phyloP scores from a whole-genome alignment of 768 basidiomycete genomes.

The Termitomyces sp. region DNA sequence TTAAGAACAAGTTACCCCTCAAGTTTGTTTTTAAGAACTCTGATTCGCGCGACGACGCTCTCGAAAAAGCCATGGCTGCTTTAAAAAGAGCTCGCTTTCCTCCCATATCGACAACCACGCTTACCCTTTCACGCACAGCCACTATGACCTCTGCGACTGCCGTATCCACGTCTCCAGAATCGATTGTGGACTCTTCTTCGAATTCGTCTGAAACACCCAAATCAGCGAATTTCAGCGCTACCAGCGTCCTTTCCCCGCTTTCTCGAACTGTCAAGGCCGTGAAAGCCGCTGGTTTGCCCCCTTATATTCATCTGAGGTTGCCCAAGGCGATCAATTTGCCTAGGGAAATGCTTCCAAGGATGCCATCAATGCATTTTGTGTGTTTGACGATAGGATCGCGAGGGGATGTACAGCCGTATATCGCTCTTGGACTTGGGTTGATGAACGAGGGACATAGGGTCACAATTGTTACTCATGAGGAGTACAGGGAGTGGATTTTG shows the following conservation, averaged over 20 bases:
- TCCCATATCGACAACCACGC: slow-evolving; percentile 4
- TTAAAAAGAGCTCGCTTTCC: slow-evolving; percentile 9
- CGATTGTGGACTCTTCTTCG: neutral
- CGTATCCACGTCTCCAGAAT: neutral
- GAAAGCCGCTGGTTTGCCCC: slow-evolving; percentile 22
- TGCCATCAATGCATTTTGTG: slow-evolving; percentile 47
- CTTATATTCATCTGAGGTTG: slow-evolving; percentile 23
- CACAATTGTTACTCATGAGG: slow-evolving; percentile 55
- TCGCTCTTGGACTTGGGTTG: slow-evolving; percentile 48
- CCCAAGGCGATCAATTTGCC: slow-evolving; percentile 50
- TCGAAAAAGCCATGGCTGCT: slow-evolving; percentile 26
- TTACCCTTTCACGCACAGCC: neutral
- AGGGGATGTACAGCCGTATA: slow-evolving; percentile 62
- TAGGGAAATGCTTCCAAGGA: slow-evolving; percentile 22
- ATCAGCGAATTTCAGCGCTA: slow-evolving; percentile 22
- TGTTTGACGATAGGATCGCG: slow-evolving; percentile 64
- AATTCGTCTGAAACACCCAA: neutral
- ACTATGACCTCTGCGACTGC: neutral
- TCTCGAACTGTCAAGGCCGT: slow-evolving; percentile 33
- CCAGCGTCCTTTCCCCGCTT: slow-evolving; percentile 39
- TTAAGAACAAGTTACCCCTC: slow-evolving; percentile 41
- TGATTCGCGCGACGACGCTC: slow-evolving; percentile 38
- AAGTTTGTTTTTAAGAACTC: slow-evolving; percentile 44
- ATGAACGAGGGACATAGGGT: slow-evolving; percentile 45
- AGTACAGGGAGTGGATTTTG: slow-evolving; percentile 50